phyloP scores from a whole-genome alignment of 2,329 filamentous ascomycete species.

The Penicillium olsonii region DNA sequence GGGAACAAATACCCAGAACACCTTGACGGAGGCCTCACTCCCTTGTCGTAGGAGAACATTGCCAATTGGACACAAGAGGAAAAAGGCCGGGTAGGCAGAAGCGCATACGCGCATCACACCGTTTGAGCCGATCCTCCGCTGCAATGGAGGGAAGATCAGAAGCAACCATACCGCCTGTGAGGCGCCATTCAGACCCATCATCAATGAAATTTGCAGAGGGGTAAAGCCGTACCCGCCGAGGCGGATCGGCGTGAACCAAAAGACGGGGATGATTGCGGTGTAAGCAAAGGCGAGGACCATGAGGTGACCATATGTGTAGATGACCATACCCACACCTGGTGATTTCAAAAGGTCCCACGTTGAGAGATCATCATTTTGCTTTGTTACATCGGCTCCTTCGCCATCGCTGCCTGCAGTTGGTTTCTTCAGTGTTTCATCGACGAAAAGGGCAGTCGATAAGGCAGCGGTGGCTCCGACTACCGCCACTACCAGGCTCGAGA shows the following conservation, averaged over 20 bases:
- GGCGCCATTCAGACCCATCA: constrained; percentile 65
- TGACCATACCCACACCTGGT: constrained; percentile 66
- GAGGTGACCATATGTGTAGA: constrained; percentile 66
- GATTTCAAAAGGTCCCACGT: constrained; percentile 56
- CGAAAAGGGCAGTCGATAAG: constrained; percentile 54
- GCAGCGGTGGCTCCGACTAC: constrained; percentile 52
- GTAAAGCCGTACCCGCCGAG: constrained; percentile 68
- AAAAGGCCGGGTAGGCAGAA: constrained; percentile 64
- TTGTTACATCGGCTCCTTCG: neutral
- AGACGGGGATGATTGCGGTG: constrained; percentile 69
- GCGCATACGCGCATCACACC: constrained; percentile 63
- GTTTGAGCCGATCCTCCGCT: constrained; percentile 66
- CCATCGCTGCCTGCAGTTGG: neutral
- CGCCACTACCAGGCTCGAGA: constrained; percentile 63
- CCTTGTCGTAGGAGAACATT: constrained; percentile 57
- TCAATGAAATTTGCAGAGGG: constrained; percentile 63
- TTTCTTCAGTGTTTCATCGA: constrained; percentile 60
- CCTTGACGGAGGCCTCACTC: constrained; percentile 32
- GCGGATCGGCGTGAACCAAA: constrained; percentile 63
- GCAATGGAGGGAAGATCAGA: constrained; percentile 67
- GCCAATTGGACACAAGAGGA: constrained; percentile 55
- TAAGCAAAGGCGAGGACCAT: constrained; percentile 71
- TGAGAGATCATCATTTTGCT: constrained; percentile 2
- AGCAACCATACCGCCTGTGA: constrained; percentile 73
- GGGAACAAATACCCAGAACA: constrained; percentile 61